Conservation (phyloP, 306 rosid species). For the Vigna trinervia region DNA sequence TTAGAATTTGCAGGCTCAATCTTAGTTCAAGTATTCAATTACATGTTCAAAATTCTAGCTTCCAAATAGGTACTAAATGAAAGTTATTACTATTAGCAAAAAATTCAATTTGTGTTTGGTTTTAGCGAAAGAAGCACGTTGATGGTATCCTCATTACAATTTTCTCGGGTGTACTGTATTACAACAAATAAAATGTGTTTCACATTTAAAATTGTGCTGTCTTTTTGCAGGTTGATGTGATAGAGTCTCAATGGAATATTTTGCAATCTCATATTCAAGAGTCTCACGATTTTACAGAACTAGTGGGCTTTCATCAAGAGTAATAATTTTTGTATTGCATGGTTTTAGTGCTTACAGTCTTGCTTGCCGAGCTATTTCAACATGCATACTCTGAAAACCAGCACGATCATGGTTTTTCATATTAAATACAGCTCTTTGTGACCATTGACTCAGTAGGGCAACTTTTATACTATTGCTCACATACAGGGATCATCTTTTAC, state of each 20-base stretch:
- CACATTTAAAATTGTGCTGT: conserved; percentile 38
- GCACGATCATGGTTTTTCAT: not conserved
- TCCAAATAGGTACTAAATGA: not conserved
- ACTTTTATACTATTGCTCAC: conserved; percentile 28
- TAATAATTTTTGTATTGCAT: conserved; percentile 48
- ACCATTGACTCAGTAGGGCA: not conserved
- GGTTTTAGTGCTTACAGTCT: conserved; percentile 23
- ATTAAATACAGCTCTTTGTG: conserved; percentile 22
- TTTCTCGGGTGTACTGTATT: conserved; percentile 12
- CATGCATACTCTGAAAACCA: conserved; percentile 13
- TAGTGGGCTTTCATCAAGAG: conserved; percentile 94
- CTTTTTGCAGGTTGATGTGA: conserved; percentile 85
- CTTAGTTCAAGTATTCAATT: not conserved
- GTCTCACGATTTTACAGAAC: conserved; percentile 90
- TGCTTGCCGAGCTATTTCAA: conserved; percentile 22
- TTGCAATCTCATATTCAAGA: conserved; percentile 92
- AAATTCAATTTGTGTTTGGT: not conserved
- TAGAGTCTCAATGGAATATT: conserved; percentile 96
- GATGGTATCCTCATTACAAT: conserved; percentile 25
- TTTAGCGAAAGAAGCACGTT: not conserved
- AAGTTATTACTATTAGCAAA: not conserved
- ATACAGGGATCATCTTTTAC: conserved; percentile 32
- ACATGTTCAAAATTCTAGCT: not conserved
- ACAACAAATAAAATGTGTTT: not conserved
- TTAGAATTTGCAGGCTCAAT: not conserved